phyloP scores from a whole-genome alignment of 768 basidiomycete species.

The Daedaleopsis nitida region DNA sequence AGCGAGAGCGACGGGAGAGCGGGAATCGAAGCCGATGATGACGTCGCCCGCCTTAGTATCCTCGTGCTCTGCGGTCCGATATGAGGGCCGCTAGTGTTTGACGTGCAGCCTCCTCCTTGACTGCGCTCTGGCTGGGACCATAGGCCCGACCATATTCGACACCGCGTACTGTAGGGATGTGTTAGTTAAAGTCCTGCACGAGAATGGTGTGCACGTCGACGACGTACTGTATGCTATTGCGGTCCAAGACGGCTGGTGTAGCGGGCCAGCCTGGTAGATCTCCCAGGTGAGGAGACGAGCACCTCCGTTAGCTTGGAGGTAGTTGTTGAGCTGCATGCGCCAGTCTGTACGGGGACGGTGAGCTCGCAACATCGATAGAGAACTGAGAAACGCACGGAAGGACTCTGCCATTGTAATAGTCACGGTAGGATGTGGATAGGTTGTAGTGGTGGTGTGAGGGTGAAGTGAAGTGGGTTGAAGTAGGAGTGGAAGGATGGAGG shows the following conservation, averaged over 20 bases:
- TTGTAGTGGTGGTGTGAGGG: not conserved
- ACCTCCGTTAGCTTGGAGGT: constrained; percentile 30
- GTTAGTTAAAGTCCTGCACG: not conserved
- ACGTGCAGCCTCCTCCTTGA: constrained; percentile 31
- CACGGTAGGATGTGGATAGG: not conserved
- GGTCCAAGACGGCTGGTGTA: constrained; percentile 30
- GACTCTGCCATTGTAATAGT: constrained; percentile 14
- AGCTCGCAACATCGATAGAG: not conserved
- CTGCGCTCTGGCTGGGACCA: constrained; percentile 22
- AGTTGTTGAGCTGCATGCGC: constrained; percentile 36
- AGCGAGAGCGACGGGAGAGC: not conserved
- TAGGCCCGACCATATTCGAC: constrained; percentile 27
- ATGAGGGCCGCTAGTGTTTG: constrained; percentile 25
- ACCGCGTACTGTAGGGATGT: constrained; percentile 26
- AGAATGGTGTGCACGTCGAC: not conserved
- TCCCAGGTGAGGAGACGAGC: constrained; percentile 28
- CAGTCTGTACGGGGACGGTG: constrained; percentile 23
- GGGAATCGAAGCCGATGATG: not conserved
- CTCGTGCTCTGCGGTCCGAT: constrained; percentile 19
- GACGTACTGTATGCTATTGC: constrained; percentile 31
- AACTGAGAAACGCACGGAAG: constrained; percentile 18
- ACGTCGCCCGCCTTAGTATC: constrained; percentile 10
- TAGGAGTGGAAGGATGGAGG: constrained; percentile 11
- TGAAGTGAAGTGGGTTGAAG: not conserved
- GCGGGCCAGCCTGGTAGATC: constrained; percentile 24